A percentile compares a stretch with the other conserved stretches of the same genome.
Evolutionary conservation across 2,329 filamentous ascomycete species (phyloP).

Genomic region (Verticillium albo-atrum): DNA sequence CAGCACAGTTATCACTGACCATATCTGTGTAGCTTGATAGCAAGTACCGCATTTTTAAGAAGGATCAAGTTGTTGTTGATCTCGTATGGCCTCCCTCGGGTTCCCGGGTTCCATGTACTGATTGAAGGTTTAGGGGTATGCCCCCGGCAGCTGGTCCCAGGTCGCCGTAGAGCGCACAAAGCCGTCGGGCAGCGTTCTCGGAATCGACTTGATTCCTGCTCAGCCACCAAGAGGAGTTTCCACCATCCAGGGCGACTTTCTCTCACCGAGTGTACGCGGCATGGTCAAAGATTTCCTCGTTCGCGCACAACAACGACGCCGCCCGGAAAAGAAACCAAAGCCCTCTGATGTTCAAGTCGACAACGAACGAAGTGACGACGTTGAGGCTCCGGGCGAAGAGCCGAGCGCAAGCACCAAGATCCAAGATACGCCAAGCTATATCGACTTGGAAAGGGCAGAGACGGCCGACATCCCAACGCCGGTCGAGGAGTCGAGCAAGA

Average conservation of each 20-base stretch:
- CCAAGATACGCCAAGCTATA: conserved; percentile 51
- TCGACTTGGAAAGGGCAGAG: conserved; percentile 57
- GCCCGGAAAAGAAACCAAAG: conserved; percentile 12
- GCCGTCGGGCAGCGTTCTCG: conserved; percentile 75
- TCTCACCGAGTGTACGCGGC: conserved; percentile 67
- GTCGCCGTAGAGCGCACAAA: conserved; percentile 76
- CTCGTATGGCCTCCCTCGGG: conserved; percentile 50
- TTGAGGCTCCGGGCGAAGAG: conserved; percentile 7
- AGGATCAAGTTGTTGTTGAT: conserved; percentile 83
- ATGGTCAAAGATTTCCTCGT: conserved; percentile 74
- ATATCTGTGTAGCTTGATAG: conserved; percentile 62
- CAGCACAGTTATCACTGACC: not conserved
- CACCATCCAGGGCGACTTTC: conserved; percentile 91
- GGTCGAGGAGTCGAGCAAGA: conserved; percentile 14
- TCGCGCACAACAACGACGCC: conserved; percentile 49
- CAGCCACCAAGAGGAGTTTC: conserved; percentile 89
- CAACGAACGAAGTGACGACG: conserved; percentile 15
- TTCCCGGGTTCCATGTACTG: not conserved
- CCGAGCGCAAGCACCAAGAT: conserved; percentile 19
- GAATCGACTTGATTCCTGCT: conserved; percentile 90
- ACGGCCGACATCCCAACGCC: conserved; percentile 25
- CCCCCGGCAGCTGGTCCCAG: conserved; percentile 71
- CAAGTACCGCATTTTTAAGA: conserved; percentile 73
- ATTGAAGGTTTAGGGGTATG: conserved; percentile 57
- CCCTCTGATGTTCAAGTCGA: conserved; percentile 6